phyloP scores from a whole-genome alignment of 2,329 filamentous ascomycete species.

The Fusarium fracticaudum region DNA sequence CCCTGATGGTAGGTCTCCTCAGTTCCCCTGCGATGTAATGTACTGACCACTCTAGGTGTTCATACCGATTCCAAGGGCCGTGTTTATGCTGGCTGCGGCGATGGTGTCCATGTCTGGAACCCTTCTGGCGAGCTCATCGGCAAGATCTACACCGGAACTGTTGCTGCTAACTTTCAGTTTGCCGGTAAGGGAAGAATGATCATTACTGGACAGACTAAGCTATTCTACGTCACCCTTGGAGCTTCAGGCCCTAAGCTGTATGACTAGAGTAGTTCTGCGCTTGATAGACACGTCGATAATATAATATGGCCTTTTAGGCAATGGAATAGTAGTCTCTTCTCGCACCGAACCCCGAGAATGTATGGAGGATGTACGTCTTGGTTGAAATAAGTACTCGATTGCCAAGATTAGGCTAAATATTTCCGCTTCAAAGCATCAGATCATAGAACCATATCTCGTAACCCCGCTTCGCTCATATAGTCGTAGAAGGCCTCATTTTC shows the following conservation, averaged over 20 bases:
- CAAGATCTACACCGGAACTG: slow-evolving; percentile 63
- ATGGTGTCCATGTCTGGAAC: slow-evolving; percentile 61
- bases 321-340: no score
- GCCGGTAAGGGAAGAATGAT: slow-evolving; percentile 49
- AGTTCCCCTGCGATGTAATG: accelerated
- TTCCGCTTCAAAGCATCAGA: no score
- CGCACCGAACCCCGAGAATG: no score
- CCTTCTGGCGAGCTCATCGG: slow-evolving; percentile 57
- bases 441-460: no score
- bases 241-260: slow-evolving; percentile 20
- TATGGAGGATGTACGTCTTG: no score
- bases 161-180: slow-evolving; percentile 58
- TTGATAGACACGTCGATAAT: no score
- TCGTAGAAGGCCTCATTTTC: no score
- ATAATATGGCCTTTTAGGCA: no score
- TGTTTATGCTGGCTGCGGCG: slow-evolving; percentile 61
- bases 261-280: not conserved
- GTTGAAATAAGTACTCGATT: no score
- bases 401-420: no score
- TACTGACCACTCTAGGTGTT: slow-evolving; percentile 53
- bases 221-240: slow-evolving; percentile 43
- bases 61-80: slow-evolving; percentile 65
- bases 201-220: slow-evolving; percentile 47
- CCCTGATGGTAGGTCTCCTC: slow-evolving; percentile 61
- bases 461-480: no score